Evolutionary conservation across 495 filamentous ascomycete genomes (phyloP).

Genomic region (Letharia lupina): DNA sequence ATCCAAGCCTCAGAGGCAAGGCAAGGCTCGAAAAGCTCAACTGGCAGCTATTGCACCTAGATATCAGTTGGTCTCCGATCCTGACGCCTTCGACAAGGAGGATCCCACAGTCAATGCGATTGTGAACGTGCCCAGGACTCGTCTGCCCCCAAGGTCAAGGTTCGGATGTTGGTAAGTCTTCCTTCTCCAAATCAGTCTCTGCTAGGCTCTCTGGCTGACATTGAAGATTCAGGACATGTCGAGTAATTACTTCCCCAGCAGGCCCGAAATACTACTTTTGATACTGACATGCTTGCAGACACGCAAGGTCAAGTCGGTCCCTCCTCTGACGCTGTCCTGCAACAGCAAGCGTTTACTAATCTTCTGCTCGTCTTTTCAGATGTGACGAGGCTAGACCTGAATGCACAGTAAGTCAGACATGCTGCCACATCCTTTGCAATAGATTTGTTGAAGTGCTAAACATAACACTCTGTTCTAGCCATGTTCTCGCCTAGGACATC

Average conservation of each 20-base stretch:
- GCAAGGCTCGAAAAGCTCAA: slow-evolving; percentile 16
- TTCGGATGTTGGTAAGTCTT: slow-evolving; percentile 46
- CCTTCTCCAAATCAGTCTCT: slow-evolving; percentile 11
- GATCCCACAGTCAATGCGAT: slow-evolving; percentile 13
- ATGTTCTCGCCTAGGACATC: slow-evolving; percentile 48
- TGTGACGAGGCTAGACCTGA: slow-evolving; percentile 47
- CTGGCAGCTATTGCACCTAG: slow-evolving; percentile 45
- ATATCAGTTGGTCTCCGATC: slow-evolving; percentile 28
- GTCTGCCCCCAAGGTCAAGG: slow-evolving; percentile 45
- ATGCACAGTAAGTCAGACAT: slow-evolving; percentile 38
- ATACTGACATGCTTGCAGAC: slow-evolving; percentile 28
- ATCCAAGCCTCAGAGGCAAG: slow-evolving; percentile 5
- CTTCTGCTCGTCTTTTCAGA: slow-evolving; percentile 29
- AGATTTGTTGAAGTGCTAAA: not conserved
- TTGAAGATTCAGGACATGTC: slow-evolving; percentile 37
- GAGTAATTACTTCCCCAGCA: slow-evolving; percentile 32
- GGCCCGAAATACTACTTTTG: not conserved
- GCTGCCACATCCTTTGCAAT: not conserved
- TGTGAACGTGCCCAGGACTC: slow-evolving; percentile 37
- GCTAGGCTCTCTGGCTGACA: slow-evolving; percentile 17
- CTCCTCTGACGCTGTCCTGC: not conserved
- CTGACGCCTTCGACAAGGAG: slow-evolving; percentile 7
- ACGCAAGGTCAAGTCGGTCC: slow-evolving; percentile 40
- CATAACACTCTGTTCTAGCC: slow-evolving; percentile 31
- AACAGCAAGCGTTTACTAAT: not conserved